phyloP scores from a whole-genome alignment of 208 protist species.

The Acanthamoeba lugdunensis region DNA sequence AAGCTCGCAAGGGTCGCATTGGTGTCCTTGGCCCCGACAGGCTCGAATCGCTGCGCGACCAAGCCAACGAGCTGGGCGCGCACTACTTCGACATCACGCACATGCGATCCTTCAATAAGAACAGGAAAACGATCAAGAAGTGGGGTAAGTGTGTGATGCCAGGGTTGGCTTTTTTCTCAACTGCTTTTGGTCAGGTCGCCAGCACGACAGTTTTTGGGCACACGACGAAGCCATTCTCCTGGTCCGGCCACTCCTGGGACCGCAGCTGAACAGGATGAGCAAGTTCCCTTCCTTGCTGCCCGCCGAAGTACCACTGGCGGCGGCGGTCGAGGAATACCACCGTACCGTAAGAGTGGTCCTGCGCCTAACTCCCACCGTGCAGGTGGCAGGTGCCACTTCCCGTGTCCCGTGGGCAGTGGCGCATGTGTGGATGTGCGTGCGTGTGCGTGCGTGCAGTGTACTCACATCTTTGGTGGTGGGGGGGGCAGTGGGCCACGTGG shows the following conservation, averaged over 20 bases:
- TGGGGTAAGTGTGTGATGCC: background rate
- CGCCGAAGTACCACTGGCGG: background rate
- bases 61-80: background rate
- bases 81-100: background rate
- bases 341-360: background rate
- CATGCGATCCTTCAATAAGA: background rate
- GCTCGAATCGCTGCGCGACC: background rate
- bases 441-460: background rate
- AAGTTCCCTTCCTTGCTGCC: background rate
- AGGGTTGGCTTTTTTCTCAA: background rate
- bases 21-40: background rate
- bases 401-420: no score
- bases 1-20: background rate
- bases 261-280: background rate
- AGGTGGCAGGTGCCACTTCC: no score
- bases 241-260: background rate
- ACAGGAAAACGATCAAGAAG: constrained; percentile 3
- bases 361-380: background rate
- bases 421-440: background rate
- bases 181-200: background rate
- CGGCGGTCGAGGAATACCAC: background rate
- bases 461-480: background rate
- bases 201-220: background rate
- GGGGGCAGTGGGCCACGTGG: background rate
- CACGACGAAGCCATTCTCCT: background rate